Percentiles rank a stretch among this genome's conserved stretches.
Conservation (phyloP, 1,139 yeast genomes). For the Yamadazyma taylorii region DNA sequence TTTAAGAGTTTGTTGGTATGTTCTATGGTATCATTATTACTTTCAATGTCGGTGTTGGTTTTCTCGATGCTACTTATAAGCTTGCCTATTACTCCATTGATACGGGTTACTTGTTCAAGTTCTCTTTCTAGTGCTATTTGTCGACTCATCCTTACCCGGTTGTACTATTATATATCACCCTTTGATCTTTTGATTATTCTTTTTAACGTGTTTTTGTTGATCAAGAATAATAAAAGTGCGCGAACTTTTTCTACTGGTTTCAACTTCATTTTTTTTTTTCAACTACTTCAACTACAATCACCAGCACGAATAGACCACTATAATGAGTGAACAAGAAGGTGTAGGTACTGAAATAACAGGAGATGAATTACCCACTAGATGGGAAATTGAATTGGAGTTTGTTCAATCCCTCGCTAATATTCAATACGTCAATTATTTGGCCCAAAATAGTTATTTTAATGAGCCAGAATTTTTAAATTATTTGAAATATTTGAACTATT, state of each 20-base stretch:
- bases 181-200: too few species aligned
- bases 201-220: too few species aligned
- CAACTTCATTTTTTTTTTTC: background rate
- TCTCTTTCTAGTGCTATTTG: conserved; percentile 40
- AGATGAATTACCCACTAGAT: conserved; percentile 57
- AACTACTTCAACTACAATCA: background rate
- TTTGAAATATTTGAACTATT: conserved; percentile 67
- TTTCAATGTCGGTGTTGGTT: conserved; percentile 29
- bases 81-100: conserved; percentile 32
- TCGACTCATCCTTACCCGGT: conserved; percentile 20
- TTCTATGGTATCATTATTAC: conserved; percentile 33
- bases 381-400: conserved; percentile 83
- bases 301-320: background rate
- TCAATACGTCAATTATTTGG: conserved; percentile 70
- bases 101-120: conserved; percentile 31
- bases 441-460: conserved; percentile 68
- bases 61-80: conserved; percentile 29
- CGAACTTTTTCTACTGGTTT: too few species aligned
- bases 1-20: conserved; percentile 40
- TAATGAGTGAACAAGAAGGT: background rate
- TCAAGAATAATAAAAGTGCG: background rate
- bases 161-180: too few species aligned
- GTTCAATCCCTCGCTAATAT: conserved; percentile 82
- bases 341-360: conserved; percentile 8
- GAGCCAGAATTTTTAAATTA: conserved; percentile 63